A percentile compares a stretch with the other conserved stretches of the same genome.
Evolutionary conservation across 345 rosid species (phyloP).

Genomic region (Eucalyptus curtisii): DNA sequence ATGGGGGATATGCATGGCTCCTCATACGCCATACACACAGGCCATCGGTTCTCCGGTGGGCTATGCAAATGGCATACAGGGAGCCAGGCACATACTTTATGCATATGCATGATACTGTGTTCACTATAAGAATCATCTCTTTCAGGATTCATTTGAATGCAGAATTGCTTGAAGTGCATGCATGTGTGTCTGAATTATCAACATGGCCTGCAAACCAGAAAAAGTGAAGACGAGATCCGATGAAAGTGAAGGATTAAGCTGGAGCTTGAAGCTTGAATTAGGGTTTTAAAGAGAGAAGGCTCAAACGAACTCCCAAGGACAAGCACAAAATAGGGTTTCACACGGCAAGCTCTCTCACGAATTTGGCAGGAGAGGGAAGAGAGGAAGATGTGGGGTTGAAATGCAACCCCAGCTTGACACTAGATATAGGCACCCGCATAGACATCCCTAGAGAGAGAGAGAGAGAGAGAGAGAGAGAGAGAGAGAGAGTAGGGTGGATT

Average conservation of each 20-base stretch:
- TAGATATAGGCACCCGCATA: slow-evolving; percentile 41
- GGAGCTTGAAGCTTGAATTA: not conserved
- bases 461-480: not conserved
- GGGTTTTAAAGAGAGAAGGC: not conserved
- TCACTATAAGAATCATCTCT: not conserved
- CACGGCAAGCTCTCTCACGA: not conserved
- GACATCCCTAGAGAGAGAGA: not conserved
- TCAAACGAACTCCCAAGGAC: not conserved
- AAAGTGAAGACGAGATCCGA: not conserved
- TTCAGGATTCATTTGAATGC: not conserved
- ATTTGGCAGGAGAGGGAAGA: slow-evolving; percentile 27
- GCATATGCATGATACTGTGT: not conserved
- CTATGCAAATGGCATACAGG: slow-evolving; percentile 97
- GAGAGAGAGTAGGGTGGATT: not conserved
- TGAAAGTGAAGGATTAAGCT: not conserved
- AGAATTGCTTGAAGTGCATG: not conserved
- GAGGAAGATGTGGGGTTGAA: slow-evolving; percentile 33
- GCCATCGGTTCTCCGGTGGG: slow-evolving; percentile 52
- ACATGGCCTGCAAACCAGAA: not conserved
- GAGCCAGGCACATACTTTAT: slow-evolving; percentile 81
- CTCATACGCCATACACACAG: slow-evolving; percentile 99
- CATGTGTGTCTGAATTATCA: not conserved
- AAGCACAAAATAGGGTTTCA: not conserved
- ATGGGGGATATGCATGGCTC: slow-evolving; percentile 81
- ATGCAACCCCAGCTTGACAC: slow-evolving; percentile 15